Base-by-base conservation (phyloP, 2,329 filamentous ascomycete genomes). In the Penicillium sp. region DNA sequence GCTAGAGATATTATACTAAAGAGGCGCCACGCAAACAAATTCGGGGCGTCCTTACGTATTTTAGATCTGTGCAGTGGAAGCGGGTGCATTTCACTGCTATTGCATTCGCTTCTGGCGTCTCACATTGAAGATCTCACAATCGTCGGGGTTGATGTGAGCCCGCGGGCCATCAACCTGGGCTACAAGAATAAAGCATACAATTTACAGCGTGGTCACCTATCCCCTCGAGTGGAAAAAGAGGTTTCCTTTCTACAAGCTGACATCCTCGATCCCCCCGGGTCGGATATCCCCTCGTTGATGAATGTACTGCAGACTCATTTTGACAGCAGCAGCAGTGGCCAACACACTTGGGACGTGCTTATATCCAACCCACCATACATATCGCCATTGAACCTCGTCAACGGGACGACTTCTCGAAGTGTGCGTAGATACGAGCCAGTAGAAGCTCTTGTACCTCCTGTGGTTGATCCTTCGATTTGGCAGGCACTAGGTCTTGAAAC, bases 301-400 rank as follows among this genome's bases (percentile, higher is more conserved):
- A 18, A 28, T 11, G 8, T 8, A 28, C 28, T 55, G 16, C 43
- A 42, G 14, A 9, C 21, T 11, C 28, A 43, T 23, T 9, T 23
- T n/a, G 20, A 21, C 7, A 30, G 12, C 16, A 38, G 6, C 21
- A 4, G n/a, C 6, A 21, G 20, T 21, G 23, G 38, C 7, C 23
- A 47, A 20, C 40, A 40, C 23, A 49, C 56, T 21, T 74, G 72
- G 66, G 86, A 95, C 60, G 74, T 97, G 3, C 73, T 99, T 1
- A 82, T 94, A 35, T 89, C 89, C 1, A 99, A 99, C 66, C 94
- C 94, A 16, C 94, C 94, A 0, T 97, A 97, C 69, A 87, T 97
- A 51, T 95, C 91, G 1, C 75, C 78, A 0, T 62, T 68, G 3
- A 83, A 82, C 7, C 91, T 89, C 65, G 72, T 59, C 5, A 64